Evolutionary conservation across 495 filamentous ascomycete genomes (phyloP), one percentile per base, ranked within the genome.

Genomic region (Trichoderma parareesei): DNA sequence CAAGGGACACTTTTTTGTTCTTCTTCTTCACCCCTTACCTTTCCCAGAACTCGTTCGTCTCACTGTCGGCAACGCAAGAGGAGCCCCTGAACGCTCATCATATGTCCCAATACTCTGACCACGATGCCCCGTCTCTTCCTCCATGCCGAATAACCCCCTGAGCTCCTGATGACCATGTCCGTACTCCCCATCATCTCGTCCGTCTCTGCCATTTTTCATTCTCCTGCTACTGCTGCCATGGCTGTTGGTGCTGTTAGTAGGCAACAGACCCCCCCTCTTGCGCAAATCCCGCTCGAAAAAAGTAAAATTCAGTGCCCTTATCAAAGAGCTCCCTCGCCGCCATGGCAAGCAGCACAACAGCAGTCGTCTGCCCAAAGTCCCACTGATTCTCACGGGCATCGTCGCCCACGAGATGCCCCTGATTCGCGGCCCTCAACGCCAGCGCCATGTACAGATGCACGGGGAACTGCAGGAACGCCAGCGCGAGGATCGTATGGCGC

Each of bases 361-460:
- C 74, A 14, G 72, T 75, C 4, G 75, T 77, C 68, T 77, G 75
- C 2, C 75, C 75, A 61, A 77, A 76, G 57, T 77, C 74, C 74
- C 75, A 76, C 1, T 65, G 64, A 64, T 75, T 74, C 68, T 77
- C 75, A 27, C 67, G 61, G 33, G 68, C 71, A 27, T 71, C 68
- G 18, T 71, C 68, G 16, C 70, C 70, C 44, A 75, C 75, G 35
- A 76, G 68, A 14, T 67, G 68, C 0, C 63, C 66, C 41, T 76
- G 69, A 65, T 75, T 77, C 33, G 71, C 74, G 57, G 66, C 60
- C 33, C 74, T 72, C 38, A 77, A 63, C 18, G 62, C 69, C 64
- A 76, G 70, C 64, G 73, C 70, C 72, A 77, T 75, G 62, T 77
- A 77, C 2, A 77, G 46, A 40, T 77, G 75, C 18, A 77, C 37